A percentile compares a stretch with the other conserved stretches of the same genome.
phyloP scores from a whole-genome alignment of 495 filamentous ascomycete species.

The Tuber borchii region DNA sequence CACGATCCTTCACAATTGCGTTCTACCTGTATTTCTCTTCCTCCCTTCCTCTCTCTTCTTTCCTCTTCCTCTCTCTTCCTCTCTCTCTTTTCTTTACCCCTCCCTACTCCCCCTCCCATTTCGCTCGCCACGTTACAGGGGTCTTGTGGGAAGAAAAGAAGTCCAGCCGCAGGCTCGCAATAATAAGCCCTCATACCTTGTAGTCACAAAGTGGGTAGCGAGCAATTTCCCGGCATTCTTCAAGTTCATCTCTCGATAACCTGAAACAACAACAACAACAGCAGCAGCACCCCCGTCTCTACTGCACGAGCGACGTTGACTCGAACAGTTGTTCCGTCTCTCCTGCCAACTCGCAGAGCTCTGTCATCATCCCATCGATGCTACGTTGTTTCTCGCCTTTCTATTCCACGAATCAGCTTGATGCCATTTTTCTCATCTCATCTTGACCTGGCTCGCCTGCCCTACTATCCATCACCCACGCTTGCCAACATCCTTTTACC shows the following conservation, averaged over 20 bases:
- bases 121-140: not conserved
- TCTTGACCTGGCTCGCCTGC: not conserved
- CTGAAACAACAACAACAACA: constrained; percentile 16
- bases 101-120: not conserved
- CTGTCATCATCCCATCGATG: not conserved
- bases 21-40: not conserved
- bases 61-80: not conserved
- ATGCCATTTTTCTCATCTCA: constrained; percentile 3
- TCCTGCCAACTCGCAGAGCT: not conserved
- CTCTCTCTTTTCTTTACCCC: not conserved
- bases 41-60: not conserved
- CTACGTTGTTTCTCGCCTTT: not conserved
- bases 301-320: not conserved
- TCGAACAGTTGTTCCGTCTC: not conserved
- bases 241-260: not conserved
- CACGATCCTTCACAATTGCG: not conserved
- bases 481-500: not conserved
- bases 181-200: not conserved
- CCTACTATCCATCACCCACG: not conserved
- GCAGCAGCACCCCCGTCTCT: not conserved
- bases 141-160: not conserved
- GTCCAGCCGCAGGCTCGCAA: not conserved
- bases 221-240: not conserved
- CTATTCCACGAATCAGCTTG: not conserved
- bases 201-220: not conserved